Evolutionary conservation across 352 stramenopile species (phyloP).

Genomic region (Phytophthora niederhauseri): DNA sequence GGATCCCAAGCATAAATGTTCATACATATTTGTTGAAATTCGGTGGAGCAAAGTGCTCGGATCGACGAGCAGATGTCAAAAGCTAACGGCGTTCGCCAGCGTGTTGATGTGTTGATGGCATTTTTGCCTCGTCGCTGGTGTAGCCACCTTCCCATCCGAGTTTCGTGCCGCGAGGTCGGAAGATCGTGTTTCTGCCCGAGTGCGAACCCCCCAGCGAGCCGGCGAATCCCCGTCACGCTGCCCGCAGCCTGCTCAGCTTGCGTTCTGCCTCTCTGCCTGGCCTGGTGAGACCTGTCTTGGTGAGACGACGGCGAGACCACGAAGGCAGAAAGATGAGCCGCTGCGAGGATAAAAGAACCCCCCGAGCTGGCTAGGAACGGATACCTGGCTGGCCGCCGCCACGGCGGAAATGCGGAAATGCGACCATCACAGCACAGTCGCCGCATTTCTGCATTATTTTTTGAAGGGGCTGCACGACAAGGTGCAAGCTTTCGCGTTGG

Average conservation of each 20-base stretch:
- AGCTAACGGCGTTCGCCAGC: background rate
- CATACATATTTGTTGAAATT: conserved; percentile 13
- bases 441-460: background rate
- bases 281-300: conserved; percentile 26
- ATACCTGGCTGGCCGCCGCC: conserved; percentile 15
- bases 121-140: conserved; percentile 35
- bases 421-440: background rate
- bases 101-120: conserved; percentile 7
- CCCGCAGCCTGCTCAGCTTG: conserved; percentile 2
- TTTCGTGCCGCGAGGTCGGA: conserved; percentile 30
- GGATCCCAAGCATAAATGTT: conserved; percentile 3
- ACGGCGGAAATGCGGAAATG: conserved; percentile 12
- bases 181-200: conserved; percentile 33
- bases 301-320: conserved; percentile 25
- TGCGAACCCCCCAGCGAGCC: conserved; percentile 25
- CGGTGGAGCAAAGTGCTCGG: conserved; percentile 12
- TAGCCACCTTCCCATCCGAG: conserved; percentile 35
- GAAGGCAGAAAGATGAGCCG: conserved; percentile 6
- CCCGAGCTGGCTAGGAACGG: conserved; percentile 22
- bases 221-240: conserved; percentile 21
- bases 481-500: background rate
- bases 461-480: conserved; percentile 6
- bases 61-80: too few relatives aligned
- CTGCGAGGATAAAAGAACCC: conserved; percentile 29
- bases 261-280: conserved; percentile 21